phyloP scores from a whole-genome alignment of 2,329 filamentous ascomycete species.

The Penicillium sp. region DNA sequence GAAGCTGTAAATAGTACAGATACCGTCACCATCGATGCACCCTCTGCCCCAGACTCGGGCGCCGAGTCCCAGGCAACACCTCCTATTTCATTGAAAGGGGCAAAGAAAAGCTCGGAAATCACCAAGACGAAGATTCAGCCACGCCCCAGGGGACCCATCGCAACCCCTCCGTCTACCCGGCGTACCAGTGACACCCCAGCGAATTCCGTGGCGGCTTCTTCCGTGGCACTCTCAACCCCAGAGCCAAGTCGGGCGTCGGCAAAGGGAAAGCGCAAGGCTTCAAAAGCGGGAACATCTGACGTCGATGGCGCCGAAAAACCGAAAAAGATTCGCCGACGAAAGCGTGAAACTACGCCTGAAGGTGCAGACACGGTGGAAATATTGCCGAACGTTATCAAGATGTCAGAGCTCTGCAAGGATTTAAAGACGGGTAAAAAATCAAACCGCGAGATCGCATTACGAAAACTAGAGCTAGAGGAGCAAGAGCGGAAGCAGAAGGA shows the following conservation, averaged over 20 bases:
- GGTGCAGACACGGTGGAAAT: conserved; percentile 53
- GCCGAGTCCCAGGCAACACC: conserved; percentile 1
- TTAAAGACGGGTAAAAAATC: conserved; percentile 58
- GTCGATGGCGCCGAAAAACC: conserved; percentile 18
- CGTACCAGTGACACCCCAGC: conserved; percentile 20
- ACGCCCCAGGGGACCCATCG: conserved; percentile 3
- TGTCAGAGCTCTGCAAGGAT: conserved; percentile 59
- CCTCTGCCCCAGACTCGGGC: not conserved
- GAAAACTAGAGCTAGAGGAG: conserved; percentile 57
- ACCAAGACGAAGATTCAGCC: conserved; percentile 7
- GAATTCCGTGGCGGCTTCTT: conserved; percentile 18
- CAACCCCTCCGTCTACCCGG: conserved; percentile 29
- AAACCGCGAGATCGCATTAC: conserved; percentile 57
- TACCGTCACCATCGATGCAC: conserved; percentile 1
- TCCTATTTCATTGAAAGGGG: conserved; percentile 25
- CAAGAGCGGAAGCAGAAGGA: conserved; percentile 46
- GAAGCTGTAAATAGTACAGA: conserved; percentile 4
- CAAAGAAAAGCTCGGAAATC: conserved; percentile 21
- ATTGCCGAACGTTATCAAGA: conserved; percentile 54
- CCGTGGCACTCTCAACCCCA: conserved; percentile 22
- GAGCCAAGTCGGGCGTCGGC: conserved; percentile 21
- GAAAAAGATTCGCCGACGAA: conserved; percentile 33
- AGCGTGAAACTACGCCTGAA: conserved; percentile 48
- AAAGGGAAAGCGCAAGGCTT: conserved; percentile 27
- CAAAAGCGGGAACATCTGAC: conserved; percentile 25